These are phyloP conservation scores for Bondarzewia mesenterica DNA, from an alignment of 1,284 basidiomycete species.

Conservation along the genomic window DNA sequence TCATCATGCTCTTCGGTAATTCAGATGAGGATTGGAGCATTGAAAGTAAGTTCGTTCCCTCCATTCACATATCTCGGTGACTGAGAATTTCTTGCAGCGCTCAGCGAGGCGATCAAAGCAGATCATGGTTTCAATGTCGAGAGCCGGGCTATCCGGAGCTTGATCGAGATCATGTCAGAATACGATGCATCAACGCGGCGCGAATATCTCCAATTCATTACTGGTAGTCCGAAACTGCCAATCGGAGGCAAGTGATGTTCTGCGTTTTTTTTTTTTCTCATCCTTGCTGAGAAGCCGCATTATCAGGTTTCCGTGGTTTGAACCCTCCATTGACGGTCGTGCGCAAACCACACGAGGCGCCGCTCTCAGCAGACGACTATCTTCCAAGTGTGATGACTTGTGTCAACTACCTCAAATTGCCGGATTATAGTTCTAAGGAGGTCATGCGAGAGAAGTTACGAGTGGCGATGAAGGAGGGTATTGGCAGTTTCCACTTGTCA, in stretches of 20 bases:
- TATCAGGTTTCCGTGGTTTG: constrained; percentile 87
- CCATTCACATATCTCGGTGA: constrained; percentile 6
- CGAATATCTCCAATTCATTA: constrained; percentile 94
- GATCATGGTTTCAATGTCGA: constrained; percentile 98
- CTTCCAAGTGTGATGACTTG: constrained; percentile 99
- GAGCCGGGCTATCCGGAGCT: constrained; percentile 81
- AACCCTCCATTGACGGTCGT: constrained; percentile 95
- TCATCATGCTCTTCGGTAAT: constrained; percentile 91
- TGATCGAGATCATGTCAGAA: constrained; percentile 81
- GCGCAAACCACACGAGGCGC: constrained; percentile 90
- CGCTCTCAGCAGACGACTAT: constrained; percentile 88
- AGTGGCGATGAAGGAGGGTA: constrained; percentile 83
- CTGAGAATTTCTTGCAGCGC: constrained; percentile 39
- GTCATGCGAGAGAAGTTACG: constrained; percentile 76
- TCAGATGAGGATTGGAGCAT: constrained; percentile 90
- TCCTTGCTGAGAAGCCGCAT: not conserved
- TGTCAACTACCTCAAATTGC: constrained; percentile 93
- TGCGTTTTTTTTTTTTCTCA: not conserved
- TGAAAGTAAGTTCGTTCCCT: constrained; percentile 58
- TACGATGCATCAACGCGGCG: constrained; percentile 73
- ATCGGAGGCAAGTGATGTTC: constrained; percentile 69
- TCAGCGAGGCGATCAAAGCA: constrained; percentile 87
- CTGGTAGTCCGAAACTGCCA: constrained; percentile 89
- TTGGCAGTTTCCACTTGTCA: constrained; percentile 93
- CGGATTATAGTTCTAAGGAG: constrained; percentile 82